These are phyloP conservation scores for Gloeostereum incarnatum DNA, from an alignment of 768 basidiomycete species.

Conservation along the genomic window DNA sequence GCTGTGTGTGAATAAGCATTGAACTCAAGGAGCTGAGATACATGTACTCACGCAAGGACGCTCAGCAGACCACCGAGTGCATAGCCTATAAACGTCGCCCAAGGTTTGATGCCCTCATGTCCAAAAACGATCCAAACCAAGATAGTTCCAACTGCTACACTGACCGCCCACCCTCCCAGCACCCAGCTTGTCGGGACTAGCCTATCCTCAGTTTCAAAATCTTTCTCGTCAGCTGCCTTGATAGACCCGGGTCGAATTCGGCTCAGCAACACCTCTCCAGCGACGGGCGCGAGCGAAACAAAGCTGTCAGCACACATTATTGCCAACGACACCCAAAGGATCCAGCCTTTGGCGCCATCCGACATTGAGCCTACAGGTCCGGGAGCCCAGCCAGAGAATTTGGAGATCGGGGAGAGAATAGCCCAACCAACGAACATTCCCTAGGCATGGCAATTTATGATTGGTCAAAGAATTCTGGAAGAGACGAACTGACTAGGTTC, in stretches of 20 bases:
- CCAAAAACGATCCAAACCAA: slow-evolving; percentile 90
- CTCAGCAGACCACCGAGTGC: slow-evolving; percentile 76
- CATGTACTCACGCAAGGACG: slow-evolving; percentile 64
- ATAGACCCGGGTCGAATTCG: slow-evolving; percentile 15
- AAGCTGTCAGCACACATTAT: slow-evolving; percentile 94
- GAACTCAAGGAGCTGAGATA: slow-evolving; percentile 1
- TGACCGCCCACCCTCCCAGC: slow-evolving; percentile 47
- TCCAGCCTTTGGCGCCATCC: slow-evolving; percentile 89
- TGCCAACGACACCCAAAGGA: slow-evolving; percentile 92
- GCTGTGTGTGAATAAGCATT: slow-evolving; percentile 24
- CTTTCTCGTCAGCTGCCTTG: slow-evolving; percentile 35
- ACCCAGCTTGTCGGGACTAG: slow-evolving; percentile 83
- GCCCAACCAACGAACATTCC: slow-evolving; percentile 98
- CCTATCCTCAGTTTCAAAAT: slow-evolving; percentile 69
- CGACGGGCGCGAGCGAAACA: slow-evolving; percentile 75
- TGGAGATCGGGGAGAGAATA: slow-evolving; percentile 82
- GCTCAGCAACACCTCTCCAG: slow-evolving; percentile 36
- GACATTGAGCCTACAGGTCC: slow-evolving; percentile 85
- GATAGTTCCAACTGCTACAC: slow-evolving; percentile 60
- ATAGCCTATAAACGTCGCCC: slow-evolving; percentile 88
- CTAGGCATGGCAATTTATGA: slow-evolving; percentile 22
- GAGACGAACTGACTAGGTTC: slow-evolving; percentile 61
- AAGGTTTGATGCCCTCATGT: slow-evolving; percentile 84
- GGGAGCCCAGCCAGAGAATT: slow-evolving; percentile 83
- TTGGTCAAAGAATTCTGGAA: slow-evolving; percentile 5